A percentile compares a stretch with the other conserved stretches of the same genome.
Evolutionary conservation across 306 rosid genomes (phyloP).

Genomic region (Quillaja saponaria): DNA sequence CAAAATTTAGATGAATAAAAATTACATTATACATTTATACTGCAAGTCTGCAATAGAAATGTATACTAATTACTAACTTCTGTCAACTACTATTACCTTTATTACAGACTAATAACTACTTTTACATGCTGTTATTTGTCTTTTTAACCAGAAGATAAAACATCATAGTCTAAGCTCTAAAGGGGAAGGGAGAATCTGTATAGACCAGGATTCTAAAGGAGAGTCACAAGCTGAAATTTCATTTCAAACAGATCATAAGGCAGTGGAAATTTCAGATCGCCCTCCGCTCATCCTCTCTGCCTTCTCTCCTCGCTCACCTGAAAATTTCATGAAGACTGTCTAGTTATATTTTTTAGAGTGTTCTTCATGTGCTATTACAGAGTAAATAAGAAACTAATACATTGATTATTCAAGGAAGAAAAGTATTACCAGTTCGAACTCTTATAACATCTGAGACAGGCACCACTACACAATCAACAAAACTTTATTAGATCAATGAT

Average conservation of each 20-base stretch:
- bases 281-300: constrained; percentile 89
- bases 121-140: constrained; percentile 10
- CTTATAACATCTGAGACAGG: constrained; percentile 79
- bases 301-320: constrained; percentile 84
- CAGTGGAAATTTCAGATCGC: constrained; percentile 38
- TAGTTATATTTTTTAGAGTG: too few relatives aligned
- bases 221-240: constrained; percentile 1
- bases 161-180: constrained; percentile 5
- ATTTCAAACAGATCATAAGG: constrained; percentile 26
- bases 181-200: constrained; percentile 8
- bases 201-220: neutral
- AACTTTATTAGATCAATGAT: constrained; percentile 25
- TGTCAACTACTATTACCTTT: too few relatives aligned
- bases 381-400: neutral
- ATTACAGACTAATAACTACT: constrained; percentile 5
- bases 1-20: too few relatives aligned
- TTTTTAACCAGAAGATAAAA: constrained; percentile 7
- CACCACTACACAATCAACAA: constrained; percentile 60
- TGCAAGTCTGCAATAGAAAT: too few relatives aligned
- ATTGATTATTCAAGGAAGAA: constrained; percentile 19
- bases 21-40: too few relatives aligned
- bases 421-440: constrained; percentile 77
- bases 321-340: constrained; percentile 13
- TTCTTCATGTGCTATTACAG: too few relatives aligned
- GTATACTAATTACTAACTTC: too few relatives aligned